These are phyloP conservation scores for Thraustochytrium striatum DNA, from an alignment of 352 stramenopile genomes.

Conservation along the genomic window DNA sequence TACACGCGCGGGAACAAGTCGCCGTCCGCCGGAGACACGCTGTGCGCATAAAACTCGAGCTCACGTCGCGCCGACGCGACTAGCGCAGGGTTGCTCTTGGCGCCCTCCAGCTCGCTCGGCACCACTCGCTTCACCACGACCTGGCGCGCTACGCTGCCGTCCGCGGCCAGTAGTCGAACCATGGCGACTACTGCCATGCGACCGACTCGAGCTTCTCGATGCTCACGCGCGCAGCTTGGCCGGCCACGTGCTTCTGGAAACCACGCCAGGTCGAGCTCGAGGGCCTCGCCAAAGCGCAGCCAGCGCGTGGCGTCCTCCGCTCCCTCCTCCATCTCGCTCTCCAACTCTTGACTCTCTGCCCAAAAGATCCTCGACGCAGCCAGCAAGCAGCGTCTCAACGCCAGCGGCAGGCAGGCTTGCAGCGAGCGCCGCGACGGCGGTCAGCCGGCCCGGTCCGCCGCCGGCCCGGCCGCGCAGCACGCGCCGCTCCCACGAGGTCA, in stretches of 20 bases:
- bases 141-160: background rate
- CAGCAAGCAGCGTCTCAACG: no score
- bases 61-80: conserved; percentile 5
- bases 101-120: background rate
- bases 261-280: background rate
- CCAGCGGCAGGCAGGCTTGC: no score
- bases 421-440: background rate
- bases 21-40: background rate
- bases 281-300: background rate
- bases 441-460: background rate
- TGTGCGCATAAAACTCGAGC: conserved; percentile 16
- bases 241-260: background rate
- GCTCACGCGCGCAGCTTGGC: background rate
- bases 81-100: background rate
- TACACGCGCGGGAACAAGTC: conserved; percentile 9
- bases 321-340: background rate
- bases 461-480: no score
- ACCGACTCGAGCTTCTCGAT: background rate
- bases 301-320: background rate
- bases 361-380: no score
- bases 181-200: background rate
- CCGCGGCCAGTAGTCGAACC: background rate
- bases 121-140: conserved; percentile 29
- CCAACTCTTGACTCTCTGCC: no score
- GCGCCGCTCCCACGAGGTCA: no score